Evolutionary conservation across 73 alveolate genomes (phyloP), one percentile per base, ranked within the genome.

Genomic region (Uronychia setigera): DNA sequence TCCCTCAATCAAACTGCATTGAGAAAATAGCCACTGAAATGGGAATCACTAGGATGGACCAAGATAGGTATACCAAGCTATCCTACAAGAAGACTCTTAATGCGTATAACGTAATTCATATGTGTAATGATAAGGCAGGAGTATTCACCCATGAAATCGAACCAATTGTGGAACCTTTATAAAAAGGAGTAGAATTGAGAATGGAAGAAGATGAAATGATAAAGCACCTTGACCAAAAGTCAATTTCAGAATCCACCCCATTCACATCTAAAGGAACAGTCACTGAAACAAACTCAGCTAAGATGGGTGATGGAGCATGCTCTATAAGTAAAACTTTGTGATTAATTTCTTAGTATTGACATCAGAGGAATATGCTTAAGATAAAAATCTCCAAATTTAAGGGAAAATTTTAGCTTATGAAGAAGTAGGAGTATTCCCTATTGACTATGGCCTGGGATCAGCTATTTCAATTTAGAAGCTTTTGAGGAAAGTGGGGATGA

Each of bases 291-390:
- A 83, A 85, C 80, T 85, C 95, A 11, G 59, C 90, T 28, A 86
- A 90, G 81, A 34, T 89, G 80, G 81, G 76, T 74, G 94, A 89
- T 29, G 94, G 94, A 26, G 94, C 94, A 35, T 84, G 89, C 28
- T 34, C 88, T 25, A 76, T 88, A 60, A 33, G 67, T 46, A 46
- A 46, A 11, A 19, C 67, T 19, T 19, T 46, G n/a, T 11, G n/a
- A n/a, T n/a, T n/a, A 11, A 5, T 11, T 46, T 46, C 19, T 19
- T 46, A 46, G 67, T 89, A 35, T 29, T 89, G 75, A 89, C 84
- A 92, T 79, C 85, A 34, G 92, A 89, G n/a, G 31, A 76, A 29
- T 1, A 85, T 81, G 95, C 95, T 0, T 59, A 32, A 28, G 92
- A 60, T 35, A 67, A 67, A 82, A 93, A 93, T 32, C 32, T 90